Conservation (phyloP, 2,329 filamentous ascomycete species). For the Stenocarpella maydis region DNA sequence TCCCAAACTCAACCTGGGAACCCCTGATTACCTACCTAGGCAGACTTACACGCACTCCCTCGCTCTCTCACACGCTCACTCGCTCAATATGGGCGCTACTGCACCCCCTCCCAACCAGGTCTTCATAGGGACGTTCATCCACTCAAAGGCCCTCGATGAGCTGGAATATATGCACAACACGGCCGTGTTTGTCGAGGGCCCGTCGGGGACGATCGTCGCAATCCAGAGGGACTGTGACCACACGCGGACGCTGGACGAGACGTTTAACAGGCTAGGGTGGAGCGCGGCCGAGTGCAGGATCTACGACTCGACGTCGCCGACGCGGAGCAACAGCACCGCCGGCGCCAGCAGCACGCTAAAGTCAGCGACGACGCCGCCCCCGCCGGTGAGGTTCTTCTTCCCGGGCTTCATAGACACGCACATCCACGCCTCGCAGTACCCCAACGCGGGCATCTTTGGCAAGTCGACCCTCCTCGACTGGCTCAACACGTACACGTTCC, state of each 20-base stretch:
- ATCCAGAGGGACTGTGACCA: slow-evolving; percentile 50
- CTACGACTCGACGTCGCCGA: slow-evolving; percentile 34
- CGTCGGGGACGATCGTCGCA: slow-evolving; percentile 58
- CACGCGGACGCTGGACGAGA: slow-evolving; percentile 43
- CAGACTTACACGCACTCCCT: neutral
- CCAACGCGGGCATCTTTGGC: slow-evolving; percentile 93
- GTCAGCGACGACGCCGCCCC: neutral
- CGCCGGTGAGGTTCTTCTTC: slow-evolving; percentile 75
- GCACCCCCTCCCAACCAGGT: slow-evolving; percentile 49
- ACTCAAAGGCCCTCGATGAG: slow-evolving; percentile 56
- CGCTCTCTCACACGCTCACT: neutral
- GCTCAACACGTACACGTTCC: slow-evolving; percentile 95
- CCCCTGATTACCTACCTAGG: neutral
- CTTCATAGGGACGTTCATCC: slow-evolving; percentile 64
- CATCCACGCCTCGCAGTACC: slow-evolving; percentile 93
- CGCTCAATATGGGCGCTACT: slow-evolving; percentile 9
- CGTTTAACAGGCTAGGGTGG: slow-evolving; percentile 58
- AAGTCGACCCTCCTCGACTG: slow-evolving; percentile 92
- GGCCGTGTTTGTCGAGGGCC: slow-evolving; percentile 58
- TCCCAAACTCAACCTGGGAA: neutral
- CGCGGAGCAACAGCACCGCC: neutral
- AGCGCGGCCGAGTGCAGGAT: slow-evolving; percentile 48
- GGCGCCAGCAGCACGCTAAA: neutral
- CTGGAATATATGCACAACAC: slow-evolving; percentile 61
- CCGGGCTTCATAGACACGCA: slow-evolving; percentile 93